Evolutionary conservation across 805 yeast species (phyloP).

Genomic region (Saccharomycopsis sp.): DNA sequence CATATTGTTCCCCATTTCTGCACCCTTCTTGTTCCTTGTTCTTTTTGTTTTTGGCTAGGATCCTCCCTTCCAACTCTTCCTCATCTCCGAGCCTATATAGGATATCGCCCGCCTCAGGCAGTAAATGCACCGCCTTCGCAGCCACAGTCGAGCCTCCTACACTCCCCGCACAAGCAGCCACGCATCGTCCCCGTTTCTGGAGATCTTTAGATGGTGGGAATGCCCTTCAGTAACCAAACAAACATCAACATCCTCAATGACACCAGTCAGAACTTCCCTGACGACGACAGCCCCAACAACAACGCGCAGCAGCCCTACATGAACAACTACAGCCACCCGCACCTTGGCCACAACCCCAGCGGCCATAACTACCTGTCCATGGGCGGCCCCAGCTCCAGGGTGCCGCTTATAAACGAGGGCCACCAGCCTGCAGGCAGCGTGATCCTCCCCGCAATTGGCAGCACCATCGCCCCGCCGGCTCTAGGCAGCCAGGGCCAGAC

Average conservation of each 20-base stretch:
- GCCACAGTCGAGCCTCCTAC: too few relatives aligned
- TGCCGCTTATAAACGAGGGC: too few relatives aligned
- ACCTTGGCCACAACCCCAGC: background rate
- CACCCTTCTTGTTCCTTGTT: too few relatives aligned
- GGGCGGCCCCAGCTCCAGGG: background rate
- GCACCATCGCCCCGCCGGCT: background rate
- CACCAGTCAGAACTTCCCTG: background rate
- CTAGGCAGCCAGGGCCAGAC: background rate
- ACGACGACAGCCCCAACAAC: background rate
- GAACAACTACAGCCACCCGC: background rate
- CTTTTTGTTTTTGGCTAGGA: too few relatives aligned
- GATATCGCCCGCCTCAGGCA: too few relatives aligned
- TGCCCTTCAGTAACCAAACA: constrained; percentile 6
- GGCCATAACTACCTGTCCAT: background rate
- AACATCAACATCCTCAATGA: constrained; percentile 9
- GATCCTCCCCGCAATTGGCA: background rate
- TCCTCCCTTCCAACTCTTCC: too few relatives aligned
- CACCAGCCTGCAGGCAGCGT: background rate
- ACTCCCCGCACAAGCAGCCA: too few relatives aligned
- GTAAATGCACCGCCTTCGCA: too few relatives aligned
- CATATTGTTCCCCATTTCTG: too few relatives aligned
- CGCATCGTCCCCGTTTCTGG: too few relatives aligned
- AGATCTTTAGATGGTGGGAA: constrained; percentile 1
- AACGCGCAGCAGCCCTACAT: background rate
- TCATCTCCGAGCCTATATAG: too few relatives aligned